A percentile compares a stretch with the other conserved stretches of the same genome.
phyloP scores from a whole-genome alignment of 768 basidiomycete genomes.

The Collybia sordida region DNA sequence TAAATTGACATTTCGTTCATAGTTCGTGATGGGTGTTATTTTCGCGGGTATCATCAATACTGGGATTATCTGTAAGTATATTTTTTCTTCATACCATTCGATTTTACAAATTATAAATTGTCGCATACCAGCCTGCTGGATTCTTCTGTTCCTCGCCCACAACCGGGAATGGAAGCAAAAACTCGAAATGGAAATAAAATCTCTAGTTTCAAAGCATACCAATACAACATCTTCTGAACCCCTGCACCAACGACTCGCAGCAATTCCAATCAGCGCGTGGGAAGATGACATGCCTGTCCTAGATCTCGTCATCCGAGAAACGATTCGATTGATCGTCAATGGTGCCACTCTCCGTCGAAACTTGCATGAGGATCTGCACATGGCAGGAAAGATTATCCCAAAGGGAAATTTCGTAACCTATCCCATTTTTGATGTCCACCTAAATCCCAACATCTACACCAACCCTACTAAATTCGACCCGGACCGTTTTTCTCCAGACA shows the following conservation, averaged over 20 bases:
- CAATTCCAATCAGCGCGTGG: slow-evolving; percentile 36
- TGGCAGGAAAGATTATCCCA: slow-evolving; percentile 24
- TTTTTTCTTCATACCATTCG: not conserved
- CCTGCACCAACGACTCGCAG: slow-evolving; percentile 31
- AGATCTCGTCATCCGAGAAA: slow-evolving; percentile 38
- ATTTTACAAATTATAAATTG: not conserved
- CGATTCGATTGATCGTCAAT: slow-evolving; percentile 29
- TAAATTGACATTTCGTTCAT: not conserved
- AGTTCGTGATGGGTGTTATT: slow-evolving; percentile 34
- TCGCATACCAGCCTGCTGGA: slow-evolving; percentile 31
- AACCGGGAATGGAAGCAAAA: slow-evolving; percentile 34
- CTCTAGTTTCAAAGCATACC: slow-evolving; percentile 27
- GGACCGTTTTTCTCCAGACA: slow-evolving; percentile 23
- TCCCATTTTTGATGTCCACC: slow-evolving; percentile 28
- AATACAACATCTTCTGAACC: slow-evolving; percentile 22
- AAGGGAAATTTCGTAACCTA: slow-evolving; percentile 37
- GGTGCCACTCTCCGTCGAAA: slow-evolving; percentile 34
- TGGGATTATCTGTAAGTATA: not conserved
- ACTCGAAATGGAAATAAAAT: slow-evolving; percentile 27
- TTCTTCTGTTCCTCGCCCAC: slow-evolving; percentile 29
- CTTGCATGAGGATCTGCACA: slow-evolving; percentile 23
- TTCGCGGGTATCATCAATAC: slow-evolving; percentile 37
- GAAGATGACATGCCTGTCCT: slow-evolving; percentile 38
- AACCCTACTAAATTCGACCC: slow-evolving; percentile 36
- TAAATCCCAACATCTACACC: slow-evolving; percentile 33